Evolutionary conservation across 257 asterid species (phyloP), one percentile per base, ranked within the genome.

Genomic region (Ehretia macrophylla): DNA sequence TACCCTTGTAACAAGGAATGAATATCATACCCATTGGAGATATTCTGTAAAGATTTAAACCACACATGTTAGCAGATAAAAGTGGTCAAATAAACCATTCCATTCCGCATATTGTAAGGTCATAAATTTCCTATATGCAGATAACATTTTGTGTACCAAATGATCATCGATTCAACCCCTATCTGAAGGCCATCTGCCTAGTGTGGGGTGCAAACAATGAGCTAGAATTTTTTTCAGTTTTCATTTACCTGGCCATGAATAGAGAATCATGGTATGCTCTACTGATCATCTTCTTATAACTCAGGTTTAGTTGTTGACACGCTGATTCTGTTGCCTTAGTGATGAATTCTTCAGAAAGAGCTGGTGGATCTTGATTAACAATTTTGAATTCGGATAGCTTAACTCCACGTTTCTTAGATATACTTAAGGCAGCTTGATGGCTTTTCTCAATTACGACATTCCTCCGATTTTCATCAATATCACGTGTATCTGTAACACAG

Each of bases 1-100:
- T 82, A 90, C 98, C 98, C 82, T 86, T 92, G 62, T 88, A 79
- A 73, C 98, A 92, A n/a, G 98, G 97, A 62, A 92, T 84, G 76
- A 92, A 92, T 57, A 92, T 84, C 98, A 92, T 92, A 79, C 86
- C 90, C 98, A 92, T 88, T 23, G 95, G 95, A 32, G 93, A 82
- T 70, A 86, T 71, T 73, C 97, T 88, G 95, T 75, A 74, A 49
- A 53, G n/a, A 74, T 32, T 51, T 14, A 17, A 5, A 55, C 55
- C 10, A 44, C 51, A 44, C 51, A 65, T 44, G 54, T 59, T 49
- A 76, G 54, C 54, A 60, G 16, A 44, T 19, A 49, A 8, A 51
- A 17, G 17, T 11, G 12, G n/a, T 9, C 14, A 20, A 19, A 38
- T 38, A 38, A 20, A 20, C 6, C 27, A 51, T 51, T 51, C 16